Percentiles rank a stretch among this genome's conserved stretches.
phyloP scores from a whole-genome alignment of 495 filamentous ascomycete genomes.

The Penicillium herquei region DNA sequence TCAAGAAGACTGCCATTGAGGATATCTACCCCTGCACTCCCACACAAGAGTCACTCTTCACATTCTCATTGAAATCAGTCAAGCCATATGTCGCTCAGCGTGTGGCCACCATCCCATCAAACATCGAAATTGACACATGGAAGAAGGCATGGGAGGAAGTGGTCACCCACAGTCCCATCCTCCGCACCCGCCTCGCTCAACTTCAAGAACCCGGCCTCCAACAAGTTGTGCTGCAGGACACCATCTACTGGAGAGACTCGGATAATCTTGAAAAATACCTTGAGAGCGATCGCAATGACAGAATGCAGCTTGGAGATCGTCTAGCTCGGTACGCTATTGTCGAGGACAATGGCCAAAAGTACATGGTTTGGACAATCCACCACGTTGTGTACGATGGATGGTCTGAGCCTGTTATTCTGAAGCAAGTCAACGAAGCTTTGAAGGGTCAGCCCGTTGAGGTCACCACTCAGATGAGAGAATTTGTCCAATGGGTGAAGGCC shows the following conservation, averaged over 20 bases:
- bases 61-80: conserved; percentile 54
- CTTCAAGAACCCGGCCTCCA: conserved; percentile 51
- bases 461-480: conserved; percentile 38
- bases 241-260: conserved; percentile 39
- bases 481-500: conserved; percentile 40
- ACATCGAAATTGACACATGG: conserved; percentile 35
- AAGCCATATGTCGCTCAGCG: conserved; percentile 60
- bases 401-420: conserved; percentile 56
- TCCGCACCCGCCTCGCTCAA: conserved; percentile 61
- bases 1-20: conserved; percentile 31
- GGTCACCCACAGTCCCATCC: conserved; percentile 46
- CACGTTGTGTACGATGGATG: conserved; percentile 71
- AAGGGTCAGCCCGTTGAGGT: conserved; percentile 16
- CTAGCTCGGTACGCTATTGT: conserved; percentile 57
- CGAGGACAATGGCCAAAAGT: conserved; percentile 27
- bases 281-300: conserved; percentile 40
- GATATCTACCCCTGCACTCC: conserved; percentile 64
- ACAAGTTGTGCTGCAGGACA: conserved; percentile 55
- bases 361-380: conserved; percentile 63
- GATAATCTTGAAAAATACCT: conserved; percentile 49
- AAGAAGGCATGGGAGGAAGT: conserved; percentile 52
- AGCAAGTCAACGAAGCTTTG: conserved; percentile 47
- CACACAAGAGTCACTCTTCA: conserved; percentile 62
- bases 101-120: conserved; percentile 39
- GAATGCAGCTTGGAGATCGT: conserved; percentile 54